Evolutionary conservation across 148 eudicot species (phyloP), one percentile per base, ranked within the genome.

Genomic region (Hydrangea macrophylla): DNA sequence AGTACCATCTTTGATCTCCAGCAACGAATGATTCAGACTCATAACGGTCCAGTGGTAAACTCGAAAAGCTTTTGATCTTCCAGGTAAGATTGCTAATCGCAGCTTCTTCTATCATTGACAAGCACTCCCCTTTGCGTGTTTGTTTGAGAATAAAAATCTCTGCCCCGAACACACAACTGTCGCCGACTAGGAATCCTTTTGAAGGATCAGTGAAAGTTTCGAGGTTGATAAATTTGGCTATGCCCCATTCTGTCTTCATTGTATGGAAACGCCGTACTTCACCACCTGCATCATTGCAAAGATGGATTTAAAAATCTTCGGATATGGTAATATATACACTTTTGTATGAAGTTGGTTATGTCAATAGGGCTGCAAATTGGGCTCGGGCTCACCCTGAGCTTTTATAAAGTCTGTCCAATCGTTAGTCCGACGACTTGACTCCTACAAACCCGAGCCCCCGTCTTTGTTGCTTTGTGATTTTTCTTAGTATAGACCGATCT

Each of bases 1-100:
- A 35, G 5, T 73, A 73, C 76, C 76, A 73, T 59, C 36, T 66
- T 6, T 73, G 23, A 51, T 66, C 71, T 13, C 76, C 67, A 25
- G 59, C 61, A 1, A 13, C 8, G 33, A 73, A 65, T 13, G 39
- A 7, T 0, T 26, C 60, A 7, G 71, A 73, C 23, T 66, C 71
- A 32, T 67, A 73, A n/a, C 66, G 67, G 0, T 59, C 66, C 17
- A 13, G 20, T 9, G 26, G 15, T 12, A 59, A 23, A 28, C 24
- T 3, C 1, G 71, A 73, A 59, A 66, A 60, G 11, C 58, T 1
- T 50, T 73, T 73, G 24, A 73, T 37, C 31, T 33, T 51, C 76
- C 71, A 73, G 22, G 60, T 45, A 10, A 48, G 20, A 11, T 25
- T 27, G 15, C 11, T 22, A 5, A 59, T 66, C 17, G 20, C 42